phyloP scores from a whole-genome alignment of 768 basidiomycete genomes.

The Termitomyces sp. region DNA sequence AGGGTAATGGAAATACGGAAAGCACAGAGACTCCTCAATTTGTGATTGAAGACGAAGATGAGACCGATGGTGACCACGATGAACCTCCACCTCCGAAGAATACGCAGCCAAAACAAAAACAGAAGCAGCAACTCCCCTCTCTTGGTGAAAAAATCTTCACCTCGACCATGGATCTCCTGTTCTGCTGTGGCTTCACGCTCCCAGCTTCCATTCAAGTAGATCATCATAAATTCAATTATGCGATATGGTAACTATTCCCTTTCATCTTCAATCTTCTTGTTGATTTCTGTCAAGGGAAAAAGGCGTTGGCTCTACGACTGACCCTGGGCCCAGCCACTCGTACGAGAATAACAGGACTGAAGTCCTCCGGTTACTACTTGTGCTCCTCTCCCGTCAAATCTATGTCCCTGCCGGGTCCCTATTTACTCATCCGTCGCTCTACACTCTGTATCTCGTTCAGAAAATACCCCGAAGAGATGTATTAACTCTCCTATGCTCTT shows the following conservation, averaged over 20 bases:
- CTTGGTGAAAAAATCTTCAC: constrained; percentile 78
- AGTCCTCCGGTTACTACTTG: constrained; percentile 83
- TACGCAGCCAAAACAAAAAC: constrained; percentile 32
- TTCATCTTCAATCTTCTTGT: background rate
- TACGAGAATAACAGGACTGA: constrained; percentile 84
- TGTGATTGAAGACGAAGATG: constrained; percentile 76
- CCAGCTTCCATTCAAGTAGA: constrained; percentile 74
- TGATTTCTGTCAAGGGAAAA: constrained; percentile 66
- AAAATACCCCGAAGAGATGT: constrained; percentile 74
- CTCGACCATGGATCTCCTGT: constrained; percentile 80
- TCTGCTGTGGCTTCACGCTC: constrained; percentile 92
- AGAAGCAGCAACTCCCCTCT: constrained; percentile 55
- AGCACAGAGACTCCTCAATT: constrained; percentile 55
- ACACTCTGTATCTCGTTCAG: constrained; percentile 76
- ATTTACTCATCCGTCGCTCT: constrained; percentile 69
- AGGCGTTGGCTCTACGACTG: constrained; percentile 85
- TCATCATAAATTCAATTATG: constrained; percentile 80
- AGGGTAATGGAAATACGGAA: constrained; percentile 8
- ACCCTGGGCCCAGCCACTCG: constrained; percentile 57
- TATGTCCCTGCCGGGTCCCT: constrained; percentile 72
- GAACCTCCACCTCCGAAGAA: constrained; percentile 12
- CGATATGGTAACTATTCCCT: constrained; percentile 67
- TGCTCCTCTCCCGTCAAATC: constrained; percentile 88
- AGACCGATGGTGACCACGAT: constrained; percentile 15
- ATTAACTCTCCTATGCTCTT: constrained; percentile 89